Evolutionary conservation across 768 basidiomycete species (phyloP), one percentile per base, ranked within the genome.

Genomic region (Hydnum rufescens): DNA sequence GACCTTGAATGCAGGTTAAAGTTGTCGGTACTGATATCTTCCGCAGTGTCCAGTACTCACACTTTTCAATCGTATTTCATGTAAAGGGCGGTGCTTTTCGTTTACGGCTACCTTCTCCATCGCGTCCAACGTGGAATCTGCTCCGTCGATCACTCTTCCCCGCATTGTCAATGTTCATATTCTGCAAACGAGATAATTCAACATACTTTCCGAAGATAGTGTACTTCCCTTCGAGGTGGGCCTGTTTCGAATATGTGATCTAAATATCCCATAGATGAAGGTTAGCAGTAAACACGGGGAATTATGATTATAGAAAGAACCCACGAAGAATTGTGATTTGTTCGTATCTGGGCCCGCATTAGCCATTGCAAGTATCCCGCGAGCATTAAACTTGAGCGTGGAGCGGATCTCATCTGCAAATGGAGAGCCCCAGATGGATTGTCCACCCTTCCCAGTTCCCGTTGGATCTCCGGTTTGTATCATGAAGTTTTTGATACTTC

Each of bases 401-500:
- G 89, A 84, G 48, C 90, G 73, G 42, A 95, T 74, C 69, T 99
- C 95, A 61, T 97, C 93, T 16, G 77, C 64, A 61, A 95, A 97
- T 0, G 92, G 78, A 54, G 75, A 76, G 2, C 89, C 90, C 89
- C 92, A 97, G 58, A 96, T 84, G 60, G 85, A 90, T 67, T 96
- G 88, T 8, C 95, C 95, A 34, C 87, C 90, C 65, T 96, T 99
- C 26, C 95, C 95, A 26, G 85, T 76, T 23, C 88, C 87, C 5
- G 76, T 71, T 13, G 86, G 86, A 64, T 93, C 89, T 39, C 87
- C 88, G 0, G 88, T 86, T 60, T 99, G 95, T 5, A 82, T 69
- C 83, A 99, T 99, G 68, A 99, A 99, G 22, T 79, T 81, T 59
- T 80, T 88, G 70, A 99, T 96, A 63, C 88, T 97, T 42, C 90